A percentile compares a stretch with the other conserved stretches of the same genome.
Evolutionary conservation across 2,329 filamentous ascomycete species (phyloP).

Genomic region (Ophiostoma ulmi): DNA sequence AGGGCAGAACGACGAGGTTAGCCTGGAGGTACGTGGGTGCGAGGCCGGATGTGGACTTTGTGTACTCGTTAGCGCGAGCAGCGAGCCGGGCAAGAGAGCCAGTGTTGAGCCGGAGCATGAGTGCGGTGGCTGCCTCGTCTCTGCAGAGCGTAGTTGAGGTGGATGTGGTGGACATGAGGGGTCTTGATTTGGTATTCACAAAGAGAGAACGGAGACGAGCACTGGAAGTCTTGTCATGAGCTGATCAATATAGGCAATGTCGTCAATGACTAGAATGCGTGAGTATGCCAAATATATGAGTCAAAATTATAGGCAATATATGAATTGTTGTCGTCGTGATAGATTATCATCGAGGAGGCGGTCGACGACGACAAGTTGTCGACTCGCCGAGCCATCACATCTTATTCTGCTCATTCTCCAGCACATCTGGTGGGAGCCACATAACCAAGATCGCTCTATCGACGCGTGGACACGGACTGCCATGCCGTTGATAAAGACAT

Average conservation of each 20-base stretch:
- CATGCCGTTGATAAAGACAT: neutral
- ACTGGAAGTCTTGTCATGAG: neutral
- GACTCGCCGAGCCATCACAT: neutral
- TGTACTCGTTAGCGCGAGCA: neutral
- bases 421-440: neutral
- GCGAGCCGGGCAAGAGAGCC: neutral
- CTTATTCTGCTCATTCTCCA: neutral
- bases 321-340: neutral
- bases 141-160: neutral
- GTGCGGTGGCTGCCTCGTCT: neutral
- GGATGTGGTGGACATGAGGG: neutral
- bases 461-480: neutral
- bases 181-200: neutral
- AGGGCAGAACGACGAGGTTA: slow-evolving; percentile 56
- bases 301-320: too few species aligned
- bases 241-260: neutral
- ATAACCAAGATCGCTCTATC: neutral
- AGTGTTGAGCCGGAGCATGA: neutral
- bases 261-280: too few species aligned
- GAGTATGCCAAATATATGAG: too few species aligned
- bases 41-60: slow-evolving; percentile 11
- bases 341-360: neutral
- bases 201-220: neutral
- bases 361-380: neutral
- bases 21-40: slow-evolving; percentile 54